These are phyloP conservation scores for Zygosaccharomyces rouxii DNA, from an alignment of 805 yeast genomes.

Conservation along the genomic window DNA sequence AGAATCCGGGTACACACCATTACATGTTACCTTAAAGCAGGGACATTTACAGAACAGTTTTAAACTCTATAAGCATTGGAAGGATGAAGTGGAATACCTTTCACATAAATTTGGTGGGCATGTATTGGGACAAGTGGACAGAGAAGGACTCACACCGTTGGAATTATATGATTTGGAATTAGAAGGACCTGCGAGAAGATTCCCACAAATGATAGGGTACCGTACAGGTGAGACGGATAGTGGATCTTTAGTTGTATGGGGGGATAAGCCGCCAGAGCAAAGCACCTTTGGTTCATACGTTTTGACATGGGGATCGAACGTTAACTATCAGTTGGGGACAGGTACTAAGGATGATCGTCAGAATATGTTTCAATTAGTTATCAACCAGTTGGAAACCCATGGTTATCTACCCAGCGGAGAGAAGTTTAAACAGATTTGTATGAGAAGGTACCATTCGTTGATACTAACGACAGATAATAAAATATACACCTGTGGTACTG, in stretches of 20 bases:
- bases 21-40: constrained; percentile 54
- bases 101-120: constrained; percentile 24
- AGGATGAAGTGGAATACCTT: constrained; percentile 21
- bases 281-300: constrained; percentile 45
- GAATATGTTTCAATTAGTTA: constrained; percentile 40
- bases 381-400: constrained; percentile 22
- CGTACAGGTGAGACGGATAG: background rate
- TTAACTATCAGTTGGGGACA: constrained; percentile 59
- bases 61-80: constrained; percentile 28
- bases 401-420: constrained; percentile 5
- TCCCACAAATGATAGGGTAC: constrained; percentile 15
- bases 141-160: constrained; percentile 67
- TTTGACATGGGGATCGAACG: constrained; percentile 59
- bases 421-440: constrained; percentile 43
- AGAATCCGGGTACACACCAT: constrained; percentile 78
- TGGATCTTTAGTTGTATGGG: constrained; percentile 2
- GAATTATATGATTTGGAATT: constrained; percentile 45
- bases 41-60: constrained; percentile 34
- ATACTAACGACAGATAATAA: constrained; percentile 51
- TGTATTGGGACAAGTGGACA: constrained; percentile 51
- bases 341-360: constrained; percentile 56
- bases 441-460: constrained; percentile 66
- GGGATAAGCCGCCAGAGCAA: background rate
- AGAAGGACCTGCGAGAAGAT: constrained; percentile 6
- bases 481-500: constrained; percentile 60